Conservation (phyloP, 495 filamentous ascomycete genomes). For the Neurospora sp. region DNA sequence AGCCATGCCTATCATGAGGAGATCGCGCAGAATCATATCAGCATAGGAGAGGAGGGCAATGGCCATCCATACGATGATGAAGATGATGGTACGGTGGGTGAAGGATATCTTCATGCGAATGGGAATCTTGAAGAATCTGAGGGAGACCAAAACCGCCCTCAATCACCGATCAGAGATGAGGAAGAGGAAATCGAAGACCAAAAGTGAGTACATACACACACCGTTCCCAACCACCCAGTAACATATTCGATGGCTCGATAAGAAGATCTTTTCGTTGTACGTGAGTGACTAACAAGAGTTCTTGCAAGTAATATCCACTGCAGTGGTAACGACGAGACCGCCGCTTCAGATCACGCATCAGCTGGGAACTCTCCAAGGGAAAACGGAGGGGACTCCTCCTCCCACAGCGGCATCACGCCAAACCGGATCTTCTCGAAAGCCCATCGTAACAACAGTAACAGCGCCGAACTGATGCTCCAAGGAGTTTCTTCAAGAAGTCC, state of each 20-base stretch:
- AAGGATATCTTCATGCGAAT: background rate
- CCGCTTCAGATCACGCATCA: background rate
- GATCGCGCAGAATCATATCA: background rate
- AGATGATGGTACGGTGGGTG: background rate
- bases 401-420: background rate
- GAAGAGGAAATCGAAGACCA: background rate
- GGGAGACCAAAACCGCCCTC: too few relatives aligned
- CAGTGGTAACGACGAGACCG: background rate
- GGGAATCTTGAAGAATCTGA: background rate
- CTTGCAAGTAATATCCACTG: background rate
- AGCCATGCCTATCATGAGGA: background rate
- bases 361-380: background rate
- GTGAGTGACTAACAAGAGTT: background rate
- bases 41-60: background rate
- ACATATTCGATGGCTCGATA: too few relatives aligned
- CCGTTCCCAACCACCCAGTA: background rate
- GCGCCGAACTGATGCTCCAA: background rate
- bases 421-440: too few relatives aligned
- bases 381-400: background rate
- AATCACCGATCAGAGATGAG: background rate
- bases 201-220: background rate
- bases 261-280: background rate
- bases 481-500: background rate
- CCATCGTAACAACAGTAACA: background rate
- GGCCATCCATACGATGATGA: background rate